Evolutionary conservation across 2,329 filamentous ascomycete genomes (phyloP), one percentile per base, ranked within the genome.

Genomic region (Pyricularia pennisetigena): DNA sequence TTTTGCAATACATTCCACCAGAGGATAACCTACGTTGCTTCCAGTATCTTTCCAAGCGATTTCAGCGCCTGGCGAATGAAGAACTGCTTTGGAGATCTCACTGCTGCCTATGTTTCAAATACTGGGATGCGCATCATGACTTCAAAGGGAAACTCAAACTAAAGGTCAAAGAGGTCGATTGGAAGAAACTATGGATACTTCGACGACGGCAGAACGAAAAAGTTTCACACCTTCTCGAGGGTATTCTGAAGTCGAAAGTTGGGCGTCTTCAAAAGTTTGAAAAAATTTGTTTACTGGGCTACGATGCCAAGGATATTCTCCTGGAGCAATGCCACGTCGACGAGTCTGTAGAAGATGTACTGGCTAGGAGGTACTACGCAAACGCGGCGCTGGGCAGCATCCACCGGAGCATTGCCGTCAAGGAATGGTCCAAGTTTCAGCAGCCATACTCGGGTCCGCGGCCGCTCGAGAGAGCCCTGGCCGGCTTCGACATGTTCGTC

Each of bases 401-500:
- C 67, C 91, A 98, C 77, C 88, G 94, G 70, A 86, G 87, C 71
- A 85, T 91, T 68, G 94, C 93, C 8, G 83, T 98, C 68, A 84
- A 89, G 61, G 86, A 92, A 75, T 98, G 94, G 94, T 81, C 80
- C 70, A 83, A 83, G 68, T 91, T 79, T 72, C 75, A 79, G 71
- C 70, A 73, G 68, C 71, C 76, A 68, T 71, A 79, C 4, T 71
- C 75, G 8, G 75, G 73, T 61, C 73, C 71, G 54, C 68, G 68
- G 20, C 70, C 73, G 8, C 82, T 97, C 24, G 94, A 97, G 75
- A 85, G 86, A 69, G 90, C 90, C 1, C 80, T 98, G 20, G 90
- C 89, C 24, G 90, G 90, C 16, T 97, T 96, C 76, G 95, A 98
- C 77, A 85, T 98, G 78, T 98, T 98, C 78, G 87, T 97, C 64